Percentiles rank a stretch among this genome's conserved stretches.
Conservation (phyloP, 371 early-diverging fungal species). For the Syncephalastrum racemosum region DNA sequence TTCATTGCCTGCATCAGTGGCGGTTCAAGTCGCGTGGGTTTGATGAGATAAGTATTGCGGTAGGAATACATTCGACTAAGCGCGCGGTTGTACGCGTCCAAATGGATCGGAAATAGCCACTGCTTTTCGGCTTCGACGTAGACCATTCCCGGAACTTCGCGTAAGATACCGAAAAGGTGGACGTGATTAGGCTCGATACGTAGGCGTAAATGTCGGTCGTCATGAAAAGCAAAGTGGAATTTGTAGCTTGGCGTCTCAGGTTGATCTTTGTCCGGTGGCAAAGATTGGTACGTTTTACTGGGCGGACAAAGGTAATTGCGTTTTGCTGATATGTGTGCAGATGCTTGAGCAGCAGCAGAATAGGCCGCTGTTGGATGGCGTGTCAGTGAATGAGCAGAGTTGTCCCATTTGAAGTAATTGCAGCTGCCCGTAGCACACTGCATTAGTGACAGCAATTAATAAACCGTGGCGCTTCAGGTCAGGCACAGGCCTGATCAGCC, state of each 20-base stretch:
- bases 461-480: not conserved
- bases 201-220: constrained; percentile 15
- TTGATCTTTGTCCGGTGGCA: too few relatives aligned
- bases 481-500: not conserved
- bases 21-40: constrained; percentile 1
- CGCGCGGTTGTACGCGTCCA: constrained; percentile 21
- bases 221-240: constrained; percentile 20
- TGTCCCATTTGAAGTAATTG: constrained; percentile 36
- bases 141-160: too few relatives aligned
- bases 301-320: not conserved
- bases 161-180: too few relatives aligned
- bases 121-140: constrained; percentile 1
- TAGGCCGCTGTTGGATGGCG: constrained; percentile 24
- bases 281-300: too few relatives aligned
- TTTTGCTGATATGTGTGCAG: not conserved
- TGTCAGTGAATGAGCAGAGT: constrained; percentile 25
- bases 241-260: not conserved
- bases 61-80: constrained; percentile 10
- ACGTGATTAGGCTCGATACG: too few relatives aligned
- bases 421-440: constrained; percentile 37
- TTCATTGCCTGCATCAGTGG: constrained; percentile 3
- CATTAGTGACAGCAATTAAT: not conserved
- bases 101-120: constrained; percentile 30
- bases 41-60: not conserved
- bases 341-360: constrained; percentile 2